These are phyloP conservation scores for Thalassiosira profunda DNA, from an alignment of 108 stramenopile species.

Conservation along the genomic window DNA sequence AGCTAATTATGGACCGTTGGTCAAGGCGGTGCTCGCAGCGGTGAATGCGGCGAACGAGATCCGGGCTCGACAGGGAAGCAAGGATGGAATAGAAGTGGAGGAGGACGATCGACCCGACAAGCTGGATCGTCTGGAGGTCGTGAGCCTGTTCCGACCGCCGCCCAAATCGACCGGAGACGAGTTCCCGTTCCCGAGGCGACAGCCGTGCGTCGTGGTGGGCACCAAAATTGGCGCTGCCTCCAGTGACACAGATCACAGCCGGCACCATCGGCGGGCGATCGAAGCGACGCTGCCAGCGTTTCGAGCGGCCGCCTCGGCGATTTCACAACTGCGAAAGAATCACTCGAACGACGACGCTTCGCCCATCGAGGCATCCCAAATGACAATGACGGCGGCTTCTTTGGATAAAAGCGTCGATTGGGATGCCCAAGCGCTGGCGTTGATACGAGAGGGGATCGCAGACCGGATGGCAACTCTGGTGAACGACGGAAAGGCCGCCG, in stretches of 20 bases:
- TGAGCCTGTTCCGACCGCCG: constrained; percentile 38
- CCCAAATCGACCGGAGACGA: constrained; percentile 10
- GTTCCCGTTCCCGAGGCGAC: constrained; percentile 40
- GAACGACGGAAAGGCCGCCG: constrained; percentile 17
- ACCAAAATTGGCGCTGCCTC: constrained; percentile 30
- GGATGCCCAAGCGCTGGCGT: constrained; percentile 18
- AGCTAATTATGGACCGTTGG: constrained; percentile 41
- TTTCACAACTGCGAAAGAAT: constrained; percentile 33
- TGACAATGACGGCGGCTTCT: constrained; percentile 37
- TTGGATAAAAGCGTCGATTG: constrained; percentile 25
- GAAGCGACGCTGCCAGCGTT: constrained; percentile 30
- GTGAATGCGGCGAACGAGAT: constrained; percentile 29
- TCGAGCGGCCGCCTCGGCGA: constrained; percentile 48
- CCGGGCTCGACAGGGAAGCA: background rate
- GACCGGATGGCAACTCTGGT: constrained; percentile 34
- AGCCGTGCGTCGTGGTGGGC: constrained; percentile 41
- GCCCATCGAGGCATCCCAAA: constrained; percentile 33
- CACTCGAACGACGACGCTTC: constrained; percentile 15
- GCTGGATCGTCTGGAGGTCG: constrained; percentile 15
- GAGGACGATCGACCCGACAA: constrained; percentile 13
- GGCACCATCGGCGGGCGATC: constrained; percentile 24
- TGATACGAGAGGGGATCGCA: constrained; percentile 30
- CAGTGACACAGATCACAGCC: background rate
- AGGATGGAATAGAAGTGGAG: background rate
- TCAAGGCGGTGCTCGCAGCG: constrained; percentile 33